These are phyloP conservation scores for Candida multigemmis DNA, from an alignment of 805 yeast species.

Conservation along the genomic window DNA sequence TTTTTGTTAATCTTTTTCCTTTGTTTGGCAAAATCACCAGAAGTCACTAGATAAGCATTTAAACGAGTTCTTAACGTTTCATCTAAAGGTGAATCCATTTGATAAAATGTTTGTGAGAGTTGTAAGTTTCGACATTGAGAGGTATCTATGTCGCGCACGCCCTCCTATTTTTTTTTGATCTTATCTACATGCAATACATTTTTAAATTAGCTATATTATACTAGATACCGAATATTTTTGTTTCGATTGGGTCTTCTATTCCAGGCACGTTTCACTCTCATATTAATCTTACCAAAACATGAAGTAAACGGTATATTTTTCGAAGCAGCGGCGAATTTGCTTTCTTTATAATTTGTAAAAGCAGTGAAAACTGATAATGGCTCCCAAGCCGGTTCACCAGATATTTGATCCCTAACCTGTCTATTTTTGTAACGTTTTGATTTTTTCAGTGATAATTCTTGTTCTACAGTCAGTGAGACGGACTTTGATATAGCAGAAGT, in stretches of 20 bases:
- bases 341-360: conserved; percentile 19
- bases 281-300: conserved; percentile 31
- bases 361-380: conserved; percentile 25
- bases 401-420: not conserved
- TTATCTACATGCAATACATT: no score
- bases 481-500: no score
- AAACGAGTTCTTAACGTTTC: conserved; percentile 48
- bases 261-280: conserved; percentile 33
- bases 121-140: no score
- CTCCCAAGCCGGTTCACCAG: conserved; percentile 13
- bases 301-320: conserved; percentile 18
- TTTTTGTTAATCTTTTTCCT: conserved; percentile 54
- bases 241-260: conserved; percentile 12
- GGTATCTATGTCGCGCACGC: conserved; percentile 3
- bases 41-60: conserved; percentile 52
- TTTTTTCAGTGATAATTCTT: no score
- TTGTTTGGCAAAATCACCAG: conserved; percentile 63
- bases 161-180: conserved; percentile 1
- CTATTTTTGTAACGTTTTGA: not conserved
- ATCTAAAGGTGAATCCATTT: conserved; percentile 35
- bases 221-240: conserved; percentile 2
- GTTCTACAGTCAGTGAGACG: no score
- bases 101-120: no score
- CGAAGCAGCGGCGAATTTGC: conserved; percentile 6
- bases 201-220: not conserved